These are phyloP conservation scores for Simmondsia chinensis DNA, from an alignment of 148 eudicot genomes.

Conservation along the genomic window DNA sequence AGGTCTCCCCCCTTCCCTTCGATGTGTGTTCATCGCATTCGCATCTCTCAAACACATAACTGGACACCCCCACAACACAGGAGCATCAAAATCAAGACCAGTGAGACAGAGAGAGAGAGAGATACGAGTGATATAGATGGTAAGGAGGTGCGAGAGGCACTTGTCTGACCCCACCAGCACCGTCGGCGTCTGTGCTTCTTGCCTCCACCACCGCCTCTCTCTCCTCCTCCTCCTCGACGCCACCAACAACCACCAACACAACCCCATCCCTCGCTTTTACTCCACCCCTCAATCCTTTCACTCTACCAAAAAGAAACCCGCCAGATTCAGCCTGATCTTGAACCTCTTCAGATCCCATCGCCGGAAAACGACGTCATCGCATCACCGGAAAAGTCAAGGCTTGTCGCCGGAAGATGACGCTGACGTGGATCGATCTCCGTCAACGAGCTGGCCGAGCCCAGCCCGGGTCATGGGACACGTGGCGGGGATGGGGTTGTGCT, in stretches of 20 bases:
- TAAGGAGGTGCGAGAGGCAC: conserved; percentile 64
- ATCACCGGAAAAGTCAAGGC: conserved; percentile 26
- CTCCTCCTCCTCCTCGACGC: not conserved
- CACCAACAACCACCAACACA: conserved; percentile 17
- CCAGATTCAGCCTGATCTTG: conserved; percentile 12
- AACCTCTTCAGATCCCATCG: conserved; percentile 42
- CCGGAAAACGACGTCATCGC: no score
- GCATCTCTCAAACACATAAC: no score
- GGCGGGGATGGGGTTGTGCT: conserved; percentile 32
- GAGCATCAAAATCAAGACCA: no score
- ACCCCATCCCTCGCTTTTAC: conserved; percentile 28
- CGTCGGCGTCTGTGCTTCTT: conserved; percentile 59
- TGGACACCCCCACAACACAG: no score
- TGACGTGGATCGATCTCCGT: no score
- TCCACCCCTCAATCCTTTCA: conserved; percentile 42
- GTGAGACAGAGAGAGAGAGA: no score
- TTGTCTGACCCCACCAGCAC: conserved; percentile 31
- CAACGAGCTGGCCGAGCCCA: conserved; percentile 5
- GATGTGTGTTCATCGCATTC: no score
- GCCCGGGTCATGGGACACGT: conserved; percentile 13
- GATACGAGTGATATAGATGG: no score
- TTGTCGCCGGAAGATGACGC: conserved; percentile 57
- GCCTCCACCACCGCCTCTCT: conserved; percentile 49
- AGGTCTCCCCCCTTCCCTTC: no score
- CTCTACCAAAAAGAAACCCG: conserved; percentile 7